phyloP scores from a whole-genome alignment of 768 basidiomycete species.

The Pleurotus tuber-regium region DNA sequence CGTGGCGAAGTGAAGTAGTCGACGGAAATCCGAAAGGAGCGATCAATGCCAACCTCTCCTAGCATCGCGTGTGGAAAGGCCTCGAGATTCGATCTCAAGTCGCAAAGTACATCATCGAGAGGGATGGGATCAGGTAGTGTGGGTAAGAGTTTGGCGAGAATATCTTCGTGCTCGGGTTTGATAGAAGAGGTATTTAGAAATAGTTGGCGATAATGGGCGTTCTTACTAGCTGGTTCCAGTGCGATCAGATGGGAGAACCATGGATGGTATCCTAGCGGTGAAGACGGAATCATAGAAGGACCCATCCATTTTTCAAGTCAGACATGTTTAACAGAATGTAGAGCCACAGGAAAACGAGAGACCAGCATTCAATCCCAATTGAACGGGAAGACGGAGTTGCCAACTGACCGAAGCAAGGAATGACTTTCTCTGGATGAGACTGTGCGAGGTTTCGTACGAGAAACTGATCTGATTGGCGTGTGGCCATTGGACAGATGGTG shows the following conservation, averaged over 20 bases:
- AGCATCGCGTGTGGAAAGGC: slow-evolving; percentile 73
- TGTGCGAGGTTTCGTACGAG: slow-evolving; percentile 66
- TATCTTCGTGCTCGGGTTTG: slow-evolving; percentile 27
- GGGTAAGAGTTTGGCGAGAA: slow-evolving; percentile 57
- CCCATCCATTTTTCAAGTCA: too few species aligned
- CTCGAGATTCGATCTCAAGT: slow-evolving; percentile 59
- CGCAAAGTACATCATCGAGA: slow-evolving; percentile 54
- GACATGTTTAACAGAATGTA: too few species aligned
- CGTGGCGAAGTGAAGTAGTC: slow-evolving; percentile 48
- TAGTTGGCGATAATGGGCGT: slow-evolving; percentile 71
- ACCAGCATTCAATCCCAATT: not conserved
- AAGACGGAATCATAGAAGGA: slow-evolving; percentile 36
- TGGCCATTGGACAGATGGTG: slow-evolving; percentile 84
- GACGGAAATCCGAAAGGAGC: slow-evolving; percentile 70
- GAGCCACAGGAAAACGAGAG: too few species aligned
- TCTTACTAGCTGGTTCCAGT: slow-evolving; percentile 45
- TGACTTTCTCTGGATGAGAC: slow-evolving; percentile 59
- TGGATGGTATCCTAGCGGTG: slow-evolving; percentile 64
- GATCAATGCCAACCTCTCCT: slow-evolving; percentile 93
- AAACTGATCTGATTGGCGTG: slow-evolving; percentile 61
- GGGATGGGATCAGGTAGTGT: slow-evolving; percentile 71
- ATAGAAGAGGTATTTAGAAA: slow-evolving; percentile 43
- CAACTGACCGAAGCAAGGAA: slow-evolving; percentile 86
- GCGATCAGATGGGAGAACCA: slow-evolving; percentile 68
- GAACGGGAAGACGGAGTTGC: slow-evolving; percentile 9